A percentile compares a stretch with the other conserved stretches of the same genome.
Conservation (phyloP, 352 stramenopile genomes). For the Saprolegnia diclina region DNA sequence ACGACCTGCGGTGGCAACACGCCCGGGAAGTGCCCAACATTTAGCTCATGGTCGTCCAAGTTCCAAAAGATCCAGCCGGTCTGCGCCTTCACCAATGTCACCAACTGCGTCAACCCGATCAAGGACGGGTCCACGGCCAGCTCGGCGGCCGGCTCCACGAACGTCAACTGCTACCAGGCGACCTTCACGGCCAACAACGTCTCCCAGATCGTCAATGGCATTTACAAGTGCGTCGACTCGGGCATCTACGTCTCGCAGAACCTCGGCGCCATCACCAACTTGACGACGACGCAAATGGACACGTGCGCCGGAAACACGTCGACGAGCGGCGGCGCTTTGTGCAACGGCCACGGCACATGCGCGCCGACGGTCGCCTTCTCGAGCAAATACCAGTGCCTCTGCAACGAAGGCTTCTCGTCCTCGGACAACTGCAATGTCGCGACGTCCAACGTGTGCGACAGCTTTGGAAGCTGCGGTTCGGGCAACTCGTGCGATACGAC, state of each 20-base stretch:
- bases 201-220: constrained; percentile 52
- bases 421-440: constrained; percentile 46
- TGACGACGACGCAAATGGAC: constrained; percentile 48
- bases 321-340: constrained; percentile 36
- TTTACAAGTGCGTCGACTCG: constrained; percentile 71
- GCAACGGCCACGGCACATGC: constrained; percentile 66
- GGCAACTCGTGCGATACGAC: constrained; percentile 43
- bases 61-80: constrained; percentile 66
- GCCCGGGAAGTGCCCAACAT: constrained; percentile 59
- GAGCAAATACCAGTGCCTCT: constrained; percentile 68
- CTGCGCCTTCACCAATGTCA: constrained; percentile 56
- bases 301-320: constrained; percentile 49
- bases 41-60: constrained; percentile 60
- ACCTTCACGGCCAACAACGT: constrained; percentile 51
- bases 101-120: constrained; percentile 49
- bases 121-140: constrained; percentile 26
- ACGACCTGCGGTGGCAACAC: constrained; percentile 52
- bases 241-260: constrained; percentile 53
- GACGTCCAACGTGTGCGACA: constrained; percentile 67
- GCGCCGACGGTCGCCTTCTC: constrained; percentile 47
- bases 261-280: constrained; percentile 52
- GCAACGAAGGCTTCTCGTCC: constrained; percentile 60
- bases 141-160: constrained; percentile 28
- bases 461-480: constrained; percentile 57
- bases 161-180: constrained; percentile 59